Conservation (phyloP, 805 yeast species). For the Saccharomycopsis guyanensis region DNA sequence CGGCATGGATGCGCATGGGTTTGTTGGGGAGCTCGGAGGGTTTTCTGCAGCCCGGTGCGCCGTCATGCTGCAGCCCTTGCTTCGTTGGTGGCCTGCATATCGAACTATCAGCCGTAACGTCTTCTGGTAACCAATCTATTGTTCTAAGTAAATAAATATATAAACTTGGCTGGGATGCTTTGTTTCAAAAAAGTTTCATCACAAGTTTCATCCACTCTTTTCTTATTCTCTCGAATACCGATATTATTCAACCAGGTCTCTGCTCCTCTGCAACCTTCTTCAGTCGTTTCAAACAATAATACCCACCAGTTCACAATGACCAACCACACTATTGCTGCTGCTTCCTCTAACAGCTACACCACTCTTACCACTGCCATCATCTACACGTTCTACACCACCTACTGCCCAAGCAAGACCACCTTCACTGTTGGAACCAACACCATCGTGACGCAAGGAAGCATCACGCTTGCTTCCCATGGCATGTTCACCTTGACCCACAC, state of each 20-base stretch:
- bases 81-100: background rate
- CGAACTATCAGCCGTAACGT: background rate
- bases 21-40: no score
- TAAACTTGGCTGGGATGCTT: background rate
- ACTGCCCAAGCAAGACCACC: conserved; percentile 11
- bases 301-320: background rate
- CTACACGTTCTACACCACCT: conserved; percentile 19
- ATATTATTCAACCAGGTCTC: no score
- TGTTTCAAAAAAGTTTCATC: no score
- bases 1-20: no score
- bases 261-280: background rate
- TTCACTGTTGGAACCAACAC: conserved; percentile 15
- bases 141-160: background rate
- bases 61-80: background rate
- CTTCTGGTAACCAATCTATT: background rate
- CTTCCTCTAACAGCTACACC: conserved; percentile 8
- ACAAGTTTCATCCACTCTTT: no score
- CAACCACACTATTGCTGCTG: background rate
- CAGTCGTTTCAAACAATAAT: background rate
- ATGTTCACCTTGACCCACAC: conserved; percentile 20
- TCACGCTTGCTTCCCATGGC: conserved; percentile 17
- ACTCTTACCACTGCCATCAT: conserved; percentile 20
- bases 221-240: no score
- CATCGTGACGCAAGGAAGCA: conserved; percentile 15
- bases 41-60: no score